Evolutionary conservation across 1,284 basidiomycete species (phyloP).

Genomic region (Calocybe gambosa): DNA sequence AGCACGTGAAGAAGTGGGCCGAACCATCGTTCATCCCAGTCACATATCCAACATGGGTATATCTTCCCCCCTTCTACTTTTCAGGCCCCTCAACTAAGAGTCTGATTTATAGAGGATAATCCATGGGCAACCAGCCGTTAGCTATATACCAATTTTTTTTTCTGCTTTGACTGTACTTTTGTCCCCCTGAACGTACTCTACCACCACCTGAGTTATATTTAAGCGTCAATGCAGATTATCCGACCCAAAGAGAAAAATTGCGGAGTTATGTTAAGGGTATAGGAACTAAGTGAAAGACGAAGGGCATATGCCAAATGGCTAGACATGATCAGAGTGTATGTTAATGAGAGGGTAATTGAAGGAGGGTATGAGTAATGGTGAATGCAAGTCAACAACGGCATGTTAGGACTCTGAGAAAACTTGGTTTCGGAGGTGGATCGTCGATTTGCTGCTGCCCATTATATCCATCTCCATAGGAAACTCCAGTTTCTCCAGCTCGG

Average conservation of each 20-base stretch:
- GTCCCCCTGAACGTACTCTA: neutral
- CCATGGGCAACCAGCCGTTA: too few species aligned
- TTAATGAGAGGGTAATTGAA: conserved; percentile 18
- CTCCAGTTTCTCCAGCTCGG: conserved; percentile 57
- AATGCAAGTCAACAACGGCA: conserved; percentile 59
- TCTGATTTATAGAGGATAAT: too few species aligned
- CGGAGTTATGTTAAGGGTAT: conserved; percentile 24
- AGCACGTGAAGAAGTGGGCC: too few species aligned
- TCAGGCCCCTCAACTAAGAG: too few species aligned
- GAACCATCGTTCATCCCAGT: too few species aligned
- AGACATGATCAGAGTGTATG: conserved; percentile 17
- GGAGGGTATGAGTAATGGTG: conserved; percentile 15
- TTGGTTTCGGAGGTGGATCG: conserved; percentile 47
- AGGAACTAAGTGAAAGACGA: conserved; percentile 17
- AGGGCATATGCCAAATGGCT: conserved; percentile 17
- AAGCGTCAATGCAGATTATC: conserved; percentile 12
- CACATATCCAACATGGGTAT: too few species aligned
- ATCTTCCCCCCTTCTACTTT: too few species aligned
- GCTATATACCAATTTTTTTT: too few species aligned
- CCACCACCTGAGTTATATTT: conserved; percentile 15
- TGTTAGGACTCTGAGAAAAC: conserved; percentile 63
- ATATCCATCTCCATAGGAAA: conserved; percentile 54
- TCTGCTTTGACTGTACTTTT: too few species aligned
- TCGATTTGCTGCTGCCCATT: conserved; percentile 53
- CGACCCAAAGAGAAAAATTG: conserved; percentile 19